These are phyloP conservation scores for Euphorbia pulcherrima DNA, from an alignment of 345 rosid genomes.

Conservation along the genomic window DNA sequence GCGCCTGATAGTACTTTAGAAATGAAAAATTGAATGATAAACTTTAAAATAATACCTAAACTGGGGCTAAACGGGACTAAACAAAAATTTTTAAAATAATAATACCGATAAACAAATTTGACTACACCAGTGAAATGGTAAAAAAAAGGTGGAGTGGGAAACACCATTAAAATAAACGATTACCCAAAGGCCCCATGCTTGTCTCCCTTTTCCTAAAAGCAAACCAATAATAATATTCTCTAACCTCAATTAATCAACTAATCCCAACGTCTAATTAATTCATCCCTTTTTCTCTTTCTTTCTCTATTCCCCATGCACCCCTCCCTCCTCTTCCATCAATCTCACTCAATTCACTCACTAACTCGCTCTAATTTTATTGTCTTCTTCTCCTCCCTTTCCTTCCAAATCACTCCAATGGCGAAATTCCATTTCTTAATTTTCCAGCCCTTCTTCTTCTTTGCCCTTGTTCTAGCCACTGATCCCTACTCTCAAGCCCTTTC, in stretches of 20 bases:
- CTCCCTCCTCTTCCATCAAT: background rate
- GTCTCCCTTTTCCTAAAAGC: slow-evolving; percentile 25
- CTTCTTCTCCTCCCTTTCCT: slow-evolving; percentile 2
- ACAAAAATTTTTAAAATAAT: too few relatives aligned
- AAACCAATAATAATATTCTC: slow-evolving; percentile 33
- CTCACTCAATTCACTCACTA: background rate
- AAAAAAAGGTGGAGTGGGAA: slow-evolving; percentile 31
- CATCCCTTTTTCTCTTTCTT: slow-evolving; percentile 33
- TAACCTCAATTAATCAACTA: slow-evolving; percentile 19
- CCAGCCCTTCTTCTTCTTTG: slow-evolving; percentile 20
- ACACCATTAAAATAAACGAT: slow-evolving; percentile 36
- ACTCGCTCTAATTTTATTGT: background rate
- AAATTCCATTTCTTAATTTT: slow-evolving; percentile 35
- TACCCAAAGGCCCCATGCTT: slow-evolving; percentile 33
- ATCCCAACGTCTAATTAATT: slow-evolving; percentile 23
- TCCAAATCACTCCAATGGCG: slow-evolving; percentile 39
- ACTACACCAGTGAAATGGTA: slow-evolving; percentile 12
- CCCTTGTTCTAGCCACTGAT: slow-evolving; percentile 36
- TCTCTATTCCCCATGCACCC: slow-evolving; percentile 68
- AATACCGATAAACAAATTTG: too few relatives aligned
- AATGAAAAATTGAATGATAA: too few relatives aligned
- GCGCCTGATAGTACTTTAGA: too few relatives aligned
- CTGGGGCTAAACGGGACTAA: too few relatives aligned
- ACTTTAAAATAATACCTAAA: too few relatives aligned
- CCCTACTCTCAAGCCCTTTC: slow-evolving; percentile 63